These are phyloP conservation scores for Mortierella hygrophila DNA, from an alignment of 192 early-diverging fungal species.

Conservation along the genomic window DNA sequence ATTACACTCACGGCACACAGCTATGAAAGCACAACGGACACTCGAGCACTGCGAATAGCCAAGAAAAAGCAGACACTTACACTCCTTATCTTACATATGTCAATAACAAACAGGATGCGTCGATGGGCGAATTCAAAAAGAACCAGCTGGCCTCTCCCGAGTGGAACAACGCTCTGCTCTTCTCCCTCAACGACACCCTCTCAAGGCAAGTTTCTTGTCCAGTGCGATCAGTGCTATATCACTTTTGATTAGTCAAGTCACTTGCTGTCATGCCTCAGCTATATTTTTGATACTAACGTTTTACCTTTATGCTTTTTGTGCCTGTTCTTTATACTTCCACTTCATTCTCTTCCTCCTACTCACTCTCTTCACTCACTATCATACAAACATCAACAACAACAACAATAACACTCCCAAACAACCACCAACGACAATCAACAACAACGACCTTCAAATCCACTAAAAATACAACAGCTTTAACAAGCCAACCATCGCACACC, in stretches of 20 bases:
- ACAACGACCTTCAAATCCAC: background rate
- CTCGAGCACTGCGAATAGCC: background rate
- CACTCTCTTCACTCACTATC: background rate
- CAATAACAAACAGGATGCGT: slow-evolving; percentile 16
- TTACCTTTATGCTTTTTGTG: background rate
- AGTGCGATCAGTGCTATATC: background rate
- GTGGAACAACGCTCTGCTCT: slow-evolving; percentile 27
- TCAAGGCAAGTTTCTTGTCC: slow-evolving; percentile 25
- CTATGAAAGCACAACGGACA: background rate
- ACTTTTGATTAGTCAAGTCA: too few species aligned
- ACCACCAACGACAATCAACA: background rate
- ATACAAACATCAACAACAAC: background rate
- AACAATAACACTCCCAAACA: background rate
- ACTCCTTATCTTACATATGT: background rate
- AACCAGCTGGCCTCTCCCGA: slow-evolving; percentile 35
- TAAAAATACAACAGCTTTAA: slow-evolving; percentile 4
- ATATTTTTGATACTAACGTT: background rate
- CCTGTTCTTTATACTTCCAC: background rate
- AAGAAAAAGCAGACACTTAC: background rate
- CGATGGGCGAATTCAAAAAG: slow-evolving; percentile 29
- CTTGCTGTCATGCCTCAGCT: background rate
- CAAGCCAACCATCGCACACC: slow-evolving; percentile 25
- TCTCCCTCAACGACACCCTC: slow-evolving; percentile 27
- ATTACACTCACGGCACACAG: background rate
- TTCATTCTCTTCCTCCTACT: background rate